phyloP scores from a whole-genome alignment of 257 asterid genomes.

The Ilex aquifolium region DNA sequence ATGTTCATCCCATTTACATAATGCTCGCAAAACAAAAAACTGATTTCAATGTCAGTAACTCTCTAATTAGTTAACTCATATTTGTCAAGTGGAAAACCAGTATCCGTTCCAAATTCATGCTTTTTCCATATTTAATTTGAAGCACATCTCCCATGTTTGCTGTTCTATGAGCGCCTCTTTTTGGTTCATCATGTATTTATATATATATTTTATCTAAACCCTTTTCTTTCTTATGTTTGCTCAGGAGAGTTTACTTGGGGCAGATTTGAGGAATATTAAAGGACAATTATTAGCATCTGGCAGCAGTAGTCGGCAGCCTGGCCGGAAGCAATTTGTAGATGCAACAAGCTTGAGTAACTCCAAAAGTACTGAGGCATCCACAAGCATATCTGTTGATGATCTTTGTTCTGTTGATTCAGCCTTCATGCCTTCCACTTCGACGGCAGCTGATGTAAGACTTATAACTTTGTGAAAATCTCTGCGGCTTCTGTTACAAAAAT shows the following conservation, averaged over 20 bases:
- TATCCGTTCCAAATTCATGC: too few species aligned
- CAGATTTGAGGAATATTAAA: slow-evolving; percentile 55
- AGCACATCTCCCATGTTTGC: too few species aligned
- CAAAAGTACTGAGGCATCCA: slow-evolving; percentile 58
- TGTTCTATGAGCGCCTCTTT: too few species aligned
- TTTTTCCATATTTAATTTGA: too few species aligned
- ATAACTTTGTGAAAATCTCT: not conserved
- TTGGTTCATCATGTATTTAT: too few species aligned
- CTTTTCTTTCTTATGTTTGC: slow-evolving; percentile 12
- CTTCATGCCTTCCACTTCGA: slow-evolving; percentile 67
- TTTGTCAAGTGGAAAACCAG: too few species aligned
- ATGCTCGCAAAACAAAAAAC: too few species aligned
- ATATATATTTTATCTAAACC: too few species aligned
- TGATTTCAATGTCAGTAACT: too few species aligned
- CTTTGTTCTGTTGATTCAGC: slow-evolving; percentile 52
- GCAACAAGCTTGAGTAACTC: slow-evolving; percentile 58
- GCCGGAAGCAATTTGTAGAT: slow-evolving; percentile 59
- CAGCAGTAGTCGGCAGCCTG: slow-evolving; percentile 48
- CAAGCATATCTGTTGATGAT: slow-evolving; percentile 48
- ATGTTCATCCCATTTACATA: too few species aligned
- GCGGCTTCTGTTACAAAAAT: not conserved
- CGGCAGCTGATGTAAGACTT: slow-evolving; percentile 54
- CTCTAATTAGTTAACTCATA: too few species aligned
- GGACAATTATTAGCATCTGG: slow-evolving; percentile 52
- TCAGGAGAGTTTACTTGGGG: slow-evolving; percentile 44